Evolutionary conservation across 352 stramenopile genomes (phyloP).

Genomic region (Paralagenidium karlingii): DNA sequence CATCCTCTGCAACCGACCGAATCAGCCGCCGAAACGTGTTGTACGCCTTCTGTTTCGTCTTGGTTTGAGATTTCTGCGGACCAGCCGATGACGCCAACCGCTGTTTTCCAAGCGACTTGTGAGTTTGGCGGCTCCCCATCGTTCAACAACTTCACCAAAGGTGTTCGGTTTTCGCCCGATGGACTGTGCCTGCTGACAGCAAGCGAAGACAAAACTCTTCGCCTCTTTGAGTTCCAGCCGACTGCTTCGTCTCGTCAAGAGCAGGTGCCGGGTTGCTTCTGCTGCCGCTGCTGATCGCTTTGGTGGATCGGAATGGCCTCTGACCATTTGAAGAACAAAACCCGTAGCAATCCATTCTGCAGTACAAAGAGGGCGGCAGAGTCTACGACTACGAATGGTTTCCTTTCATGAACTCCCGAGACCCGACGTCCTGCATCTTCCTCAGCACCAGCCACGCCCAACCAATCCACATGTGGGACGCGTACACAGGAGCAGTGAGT

Average conservation of each 20-base stretch:
- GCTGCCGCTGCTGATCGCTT: no score
- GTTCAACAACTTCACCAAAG: constrained; percentile 74
- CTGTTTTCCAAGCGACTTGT: no score
- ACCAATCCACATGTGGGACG: constrained; percentile 87
- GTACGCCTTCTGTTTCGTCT: no score
- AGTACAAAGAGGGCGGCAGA: constrained; percentile 54
- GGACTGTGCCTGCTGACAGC: constrained; percentile 79
- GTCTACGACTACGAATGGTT: constrained; percentile 87
- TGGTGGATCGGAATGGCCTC: background rate
- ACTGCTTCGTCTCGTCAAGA: no score
- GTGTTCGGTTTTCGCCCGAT: constrained; percentile 60
- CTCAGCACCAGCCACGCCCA: constrained; percentile 75
- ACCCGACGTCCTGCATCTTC: constrained; percentile 77
- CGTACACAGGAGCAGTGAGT: constrained; percentile 56
- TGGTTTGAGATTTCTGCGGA: no score
- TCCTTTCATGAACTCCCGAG: constrained; percentile 65
- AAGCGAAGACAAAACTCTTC: constrained; percentile 68
- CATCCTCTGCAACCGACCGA: no score
- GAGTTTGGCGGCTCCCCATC: no score
- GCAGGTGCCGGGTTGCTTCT: no score
- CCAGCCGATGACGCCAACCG: no score
- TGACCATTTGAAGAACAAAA: constrained; percentile 1
- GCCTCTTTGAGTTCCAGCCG: constrained; percentile 79
- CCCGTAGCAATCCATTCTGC: constrained; percentile 18
- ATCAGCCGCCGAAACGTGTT: no score